These are phyloP conservation scores for Diaporthe sp. DNA, from an alignment of 2,329 filamentous ascomycete genomes.

Conservation along the genomic window DNA sequence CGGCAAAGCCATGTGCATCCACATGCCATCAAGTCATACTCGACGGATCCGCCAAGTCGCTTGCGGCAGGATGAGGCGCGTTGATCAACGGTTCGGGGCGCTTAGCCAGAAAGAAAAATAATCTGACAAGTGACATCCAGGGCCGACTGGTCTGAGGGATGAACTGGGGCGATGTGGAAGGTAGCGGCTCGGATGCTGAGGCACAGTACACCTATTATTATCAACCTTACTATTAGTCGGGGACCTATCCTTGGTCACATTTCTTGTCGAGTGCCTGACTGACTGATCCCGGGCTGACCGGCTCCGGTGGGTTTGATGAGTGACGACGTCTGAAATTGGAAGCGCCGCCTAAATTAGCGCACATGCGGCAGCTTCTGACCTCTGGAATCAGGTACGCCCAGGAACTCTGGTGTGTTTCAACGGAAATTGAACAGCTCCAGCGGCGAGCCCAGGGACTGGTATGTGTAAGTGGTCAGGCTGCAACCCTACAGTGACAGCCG, in stretches of 20 bases:
- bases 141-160: background rate
- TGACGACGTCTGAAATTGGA: slow-evolving; percentile 20
- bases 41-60: slow-evolving; percentile 29
- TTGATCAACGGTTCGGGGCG: slow-evolving; percentile 29
- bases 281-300: slow-evolving; percentile 25
- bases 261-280: slow-evolving; percentile 8
- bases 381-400: slow-evolving; percentile 19
- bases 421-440: slow-evolving; percentile 33
- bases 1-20: slow-evolving; percentile 15
- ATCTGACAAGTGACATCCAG: slow-evolving; percentile 18
- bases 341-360: slow-evolving; percentile 31
- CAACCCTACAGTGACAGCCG: slow-evolving; percentile 10
- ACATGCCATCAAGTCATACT: slow-evolving; percentile 9
- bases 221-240: slow-evolving; percentile 14
- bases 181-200: background rate
- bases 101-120: slow-evolving; percentile 22
- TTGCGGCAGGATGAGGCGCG: slow-evolving; percentile 24
- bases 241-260: slow-evolving; percentile 12
- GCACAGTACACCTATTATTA: background rate
- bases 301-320: slow-evolving; percentile 23
- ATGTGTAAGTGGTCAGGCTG: slow-evolving; percentile 20
- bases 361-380: slow-evolving; percentile 28
- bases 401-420: slow-evolving; percentile 8
- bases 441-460: slow-evolving; percentile 20
- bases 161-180: background rate